A percentile compares a stretch with the other conserved stretches of the same genome.
Conservation (phyloP, 139 green algal species). For the Microglena sp. region DNA sequence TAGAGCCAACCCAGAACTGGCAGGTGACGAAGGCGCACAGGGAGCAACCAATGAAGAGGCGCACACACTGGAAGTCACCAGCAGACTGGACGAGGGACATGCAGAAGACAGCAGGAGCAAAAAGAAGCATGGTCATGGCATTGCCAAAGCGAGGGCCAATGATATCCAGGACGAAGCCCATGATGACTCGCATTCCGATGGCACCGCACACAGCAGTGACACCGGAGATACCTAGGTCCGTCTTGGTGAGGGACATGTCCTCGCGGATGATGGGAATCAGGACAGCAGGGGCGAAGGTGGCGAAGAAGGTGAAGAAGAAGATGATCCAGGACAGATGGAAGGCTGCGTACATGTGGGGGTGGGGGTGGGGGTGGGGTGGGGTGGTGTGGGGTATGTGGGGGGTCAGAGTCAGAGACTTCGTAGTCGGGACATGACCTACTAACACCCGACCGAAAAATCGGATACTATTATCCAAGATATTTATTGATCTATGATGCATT, state of each 20-base stretch:
- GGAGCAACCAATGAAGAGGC: slow-evolving; percentile 74
- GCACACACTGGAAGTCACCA: slow-evolving; percentile 19
- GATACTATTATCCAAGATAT: too few relatives aligned
- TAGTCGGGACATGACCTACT: too few relatives aligned
- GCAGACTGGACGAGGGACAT: slow-evolving; percentile 52
- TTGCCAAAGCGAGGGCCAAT: slow-evolving; percentile 58
- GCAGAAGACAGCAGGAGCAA: slow-evolving; percentile 56
- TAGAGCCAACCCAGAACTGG: slow-evolving; percentile 80
- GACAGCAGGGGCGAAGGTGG: slow-evolving; percentile 73
- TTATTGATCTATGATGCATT: not conserved
- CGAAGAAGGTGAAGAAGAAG: slow-evolving; percentile 86
- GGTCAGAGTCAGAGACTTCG: too few relatives aligned
- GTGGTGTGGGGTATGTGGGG: too few relatives aligned
- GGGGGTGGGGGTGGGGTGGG: not conserved
- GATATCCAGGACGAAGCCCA: slow-evolving; percentile 66
- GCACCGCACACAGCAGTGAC: slow-evolving; percentile 63
- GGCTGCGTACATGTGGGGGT: not conserved
- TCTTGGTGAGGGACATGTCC: slow-evolving; percentile 65
- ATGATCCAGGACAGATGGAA: slow-evolving; percentile 79
- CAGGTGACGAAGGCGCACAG: slow-evolving; percentile 72
- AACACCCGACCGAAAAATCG: too few relatives aligned
- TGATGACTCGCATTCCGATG: slow-evolving; percentile 47
- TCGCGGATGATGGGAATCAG: slow-evolving; percentile 69
- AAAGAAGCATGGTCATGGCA: slow-evolving; percentile 47
- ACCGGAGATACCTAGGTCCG: slow-evolving; percentile 16